These are phyloP conservation scores for Cantharellus anzutake DNA, from an alignment of 768 basidiomycete species.

Conservation along the genomic window DNA sequence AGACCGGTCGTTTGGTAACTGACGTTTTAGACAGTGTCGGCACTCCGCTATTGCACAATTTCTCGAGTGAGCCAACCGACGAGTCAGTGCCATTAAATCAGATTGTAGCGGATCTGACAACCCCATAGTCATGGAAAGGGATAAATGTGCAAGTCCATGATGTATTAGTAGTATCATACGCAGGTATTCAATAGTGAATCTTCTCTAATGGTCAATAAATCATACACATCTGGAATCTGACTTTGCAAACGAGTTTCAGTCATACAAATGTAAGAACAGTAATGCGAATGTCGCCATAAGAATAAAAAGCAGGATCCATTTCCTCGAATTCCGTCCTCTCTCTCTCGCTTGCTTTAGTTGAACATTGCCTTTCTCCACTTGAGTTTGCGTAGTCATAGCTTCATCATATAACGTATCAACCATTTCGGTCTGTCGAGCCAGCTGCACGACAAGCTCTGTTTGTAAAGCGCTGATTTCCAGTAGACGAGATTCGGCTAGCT, in stretches of 20 bases:
- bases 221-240: no score
- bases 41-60: neutral
- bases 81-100: neutral
- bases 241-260: neutral
- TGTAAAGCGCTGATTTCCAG: conserved; percentile 89
- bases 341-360: conserved; percentile 81
- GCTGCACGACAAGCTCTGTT: conserved; percentile 74
- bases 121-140: conserved; percentile 5
- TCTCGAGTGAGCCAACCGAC: neutral
- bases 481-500: conserved; percentile 77
- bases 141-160: neutral
- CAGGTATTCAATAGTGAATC: no score
- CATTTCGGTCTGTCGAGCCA: conserved; percentile 77
- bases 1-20: neutral
- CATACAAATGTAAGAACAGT: conserved; percentile 83
- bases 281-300: conserved; percentile 81
- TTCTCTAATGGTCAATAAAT: no score
- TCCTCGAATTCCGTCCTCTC: conserved; percentile 66
- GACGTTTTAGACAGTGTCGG: neutral
- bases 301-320: conserved; percentile 83
- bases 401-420: conserved; percentile 92
- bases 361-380: conserved; percentile 74
- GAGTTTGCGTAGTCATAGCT: conserved; percentile 69
- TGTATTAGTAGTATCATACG: no score
- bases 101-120: neutral